phyloP scores from a whole-genome alignment of 2,329 filamentous ascomycete genomes.

The Paraphoma sp. region DNA sequence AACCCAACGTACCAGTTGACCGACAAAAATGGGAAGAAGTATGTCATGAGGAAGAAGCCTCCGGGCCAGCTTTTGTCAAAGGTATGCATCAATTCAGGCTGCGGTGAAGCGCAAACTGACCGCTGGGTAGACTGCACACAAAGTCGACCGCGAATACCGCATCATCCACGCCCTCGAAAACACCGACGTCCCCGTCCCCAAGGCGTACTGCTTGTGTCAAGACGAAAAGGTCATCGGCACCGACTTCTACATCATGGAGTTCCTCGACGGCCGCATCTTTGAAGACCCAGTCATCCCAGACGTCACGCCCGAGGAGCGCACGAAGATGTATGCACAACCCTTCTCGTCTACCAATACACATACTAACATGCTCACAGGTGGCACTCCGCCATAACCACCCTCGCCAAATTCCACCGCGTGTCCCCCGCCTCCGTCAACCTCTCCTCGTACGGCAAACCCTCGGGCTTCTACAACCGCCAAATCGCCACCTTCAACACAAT shows the following conservation, averaged over 20 bases:
- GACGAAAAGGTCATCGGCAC: conserved; percentile 82
- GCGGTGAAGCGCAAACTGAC: neutral
- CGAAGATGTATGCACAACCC: conserved; percentile 63
- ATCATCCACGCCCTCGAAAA: conserved; percentile 82
- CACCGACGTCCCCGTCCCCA: conserved; percentile 86
- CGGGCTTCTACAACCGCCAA: conserved; percentile 86
- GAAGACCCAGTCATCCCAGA: conserved; percentile 84
- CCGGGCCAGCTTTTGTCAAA: conserved; percentile 86
- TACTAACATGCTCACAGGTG: conserved; percentile 62
- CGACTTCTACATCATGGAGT: conserved; percentile 97
- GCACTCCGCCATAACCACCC: conserved; percentile 80
- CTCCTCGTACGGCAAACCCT: conserved; percentile 72
- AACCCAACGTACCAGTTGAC: conserved; percentile 97
- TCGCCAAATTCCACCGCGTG: conserved; percentile 85
- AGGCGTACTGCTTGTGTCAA: conserved; percentile 83
- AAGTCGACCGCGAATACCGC: conserved; percentile 93
- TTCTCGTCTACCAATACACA: neutral
- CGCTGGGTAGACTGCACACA: conserved; percentile 77
- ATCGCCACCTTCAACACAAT: conserved; percentile 82
- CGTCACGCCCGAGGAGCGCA: conserved; percentile 71
- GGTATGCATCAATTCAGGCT: conserved; percentile 7
- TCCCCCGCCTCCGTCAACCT: conserved; percentile 71
- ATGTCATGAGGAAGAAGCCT: conserved; percentile 96
- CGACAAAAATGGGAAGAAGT: conserved; percentile 71
- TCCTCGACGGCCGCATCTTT: conserved; percentile 91